These are phyloP conservation scores for Hygrophorus russula DNA, from an alignment of 768 basidiomycete species.

Conservation along the genomic window DNA sequence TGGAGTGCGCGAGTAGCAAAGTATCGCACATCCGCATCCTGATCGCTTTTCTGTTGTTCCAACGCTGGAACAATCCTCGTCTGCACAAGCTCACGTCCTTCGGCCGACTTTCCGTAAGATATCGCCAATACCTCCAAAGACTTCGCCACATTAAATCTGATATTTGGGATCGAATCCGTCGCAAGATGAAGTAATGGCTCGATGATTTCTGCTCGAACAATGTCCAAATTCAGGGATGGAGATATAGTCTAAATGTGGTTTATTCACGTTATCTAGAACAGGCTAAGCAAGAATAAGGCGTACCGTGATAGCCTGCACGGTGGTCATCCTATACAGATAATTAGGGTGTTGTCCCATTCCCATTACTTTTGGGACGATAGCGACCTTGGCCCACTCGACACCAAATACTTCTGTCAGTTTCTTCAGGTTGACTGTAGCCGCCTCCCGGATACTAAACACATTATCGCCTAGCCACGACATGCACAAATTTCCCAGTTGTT, in stretches of 20 bases:
- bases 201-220: constrained; percentile 76
- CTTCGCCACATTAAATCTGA: constrained; percentile 98
- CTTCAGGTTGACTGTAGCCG: constrained; percentile 94
- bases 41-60: constrained; percentile 78
- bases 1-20: constrained; percentile 80
- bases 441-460: constrained; percentile 95
- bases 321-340: constrained; percentile 97
- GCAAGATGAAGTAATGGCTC: constrained; percentile 75
- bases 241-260: constrained; percentile 67
- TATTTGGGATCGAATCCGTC: constrained; percentile 92
- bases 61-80: constrained; percentile 72
- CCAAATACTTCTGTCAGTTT: constrained; percentile 98
- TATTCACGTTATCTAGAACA: constrained; percentile 3
- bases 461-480: constrained; percentile 99
- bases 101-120: constrained; percentile 48
- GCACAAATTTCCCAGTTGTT: constrained; percentile 91
- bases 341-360: constrained; percentile 96
- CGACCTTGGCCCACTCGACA: constrained; percentile 89
- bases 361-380: constrained; percentile 95
- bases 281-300: constrained; percentile 17
- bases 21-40: constrained; percentile 94
- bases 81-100: constrained; percentile 67
- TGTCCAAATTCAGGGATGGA: constrained; percentile 76
- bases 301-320: constrained; percentile 96
- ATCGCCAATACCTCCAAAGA: constrained; percentile 80